A percentile compares a stretch with the other conserved stretches of the same genome.
Conservation (phyloP, 2,329 filamentous ascomycete genomes). For the Lecanicillium sp. region DNA sequence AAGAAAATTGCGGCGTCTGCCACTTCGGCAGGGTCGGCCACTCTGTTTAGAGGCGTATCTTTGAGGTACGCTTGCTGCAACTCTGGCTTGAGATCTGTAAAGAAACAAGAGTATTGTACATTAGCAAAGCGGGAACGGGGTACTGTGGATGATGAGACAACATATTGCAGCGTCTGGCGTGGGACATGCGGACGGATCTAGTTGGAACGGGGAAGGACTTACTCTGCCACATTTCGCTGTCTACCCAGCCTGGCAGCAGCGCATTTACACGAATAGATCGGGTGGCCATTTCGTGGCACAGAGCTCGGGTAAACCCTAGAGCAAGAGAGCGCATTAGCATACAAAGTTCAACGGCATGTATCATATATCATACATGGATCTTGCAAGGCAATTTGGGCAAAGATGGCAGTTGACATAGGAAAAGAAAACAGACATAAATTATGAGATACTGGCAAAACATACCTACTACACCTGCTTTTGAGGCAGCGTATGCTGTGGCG, state of each 20-base stretch:
- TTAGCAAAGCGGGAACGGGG: constrained; percentile 18
- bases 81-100: constrained; percentile 27
- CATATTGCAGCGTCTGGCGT: neutral
- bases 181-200: constrained; percentile 8
- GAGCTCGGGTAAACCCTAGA: constrained; percentile 58
- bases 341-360: too few relatives aligned
- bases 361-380: too few relatives aligned
- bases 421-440: too few relatives aligned
- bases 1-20: constrained; percentile 78
- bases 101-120: constrained; percentile 25
- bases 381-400: too few relatives aligned
- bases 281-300: constrained; percentile 53
- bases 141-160: too few relatives aligned
- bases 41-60: constrained; percentile 55
- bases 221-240: constrained; percentile 74
- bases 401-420: too few relatives aligned
- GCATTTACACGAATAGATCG: constrained; percentile 67
- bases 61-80: constrained; percentile 29
- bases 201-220: constrained; percentile 20
- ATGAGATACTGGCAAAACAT: constrained; percentile 20
- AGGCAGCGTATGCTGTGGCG: constrained; percentile 65
- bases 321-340: constrained; percentile 1
- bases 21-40: constrained; percentile 62
- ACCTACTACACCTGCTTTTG: constrained; percentile 73
- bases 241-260: constrained; percentile 74